Conservation (phyloP, 257 asterid genomes). For the Rehmannia glutinosa region DNA sequence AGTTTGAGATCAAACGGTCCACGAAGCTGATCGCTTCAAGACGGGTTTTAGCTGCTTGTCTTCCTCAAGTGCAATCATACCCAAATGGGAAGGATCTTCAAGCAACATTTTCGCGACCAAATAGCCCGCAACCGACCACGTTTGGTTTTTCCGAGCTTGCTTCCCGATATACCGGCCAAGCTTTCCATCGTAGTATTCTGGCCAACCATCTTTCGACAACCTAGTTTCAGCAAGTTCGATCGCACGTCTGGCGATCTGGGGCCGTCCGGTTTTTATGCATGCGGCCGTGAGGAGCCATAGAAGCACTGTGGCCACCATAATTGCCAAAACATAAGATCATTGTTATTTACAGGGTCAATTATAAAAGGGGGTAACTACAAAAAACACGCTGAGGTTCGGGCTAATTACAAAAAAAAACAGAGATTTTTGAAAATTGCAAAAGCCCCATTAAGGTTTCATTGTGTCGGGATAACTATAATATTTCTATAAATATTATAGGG, state of each 20-base stretch:
- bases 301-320: constrained; percentile 35
- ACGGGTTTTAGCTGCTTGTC: constrained; percentile 42
- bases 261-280: constrained; percentile 49
- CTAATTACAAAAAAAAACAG: too few relatives aligned
- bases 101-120: constrained; percentile 53
- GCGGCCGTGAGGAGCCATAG: constrained; percentile 55
- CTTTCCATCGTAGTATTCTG: constrained; percentile 53
- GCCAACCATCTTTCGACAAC: constrained; percentile 43
- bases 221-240: constrained; percentile 46
- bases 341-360: too few relatives aligned
- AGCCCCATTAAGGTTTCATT: too few relatives aligned
- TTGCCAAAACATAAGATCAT: too few relatives aligned
- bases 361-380: too few relatives aligned
- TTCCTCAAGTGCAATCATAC: constrained; percentile 49
- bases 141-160: constrained; percentile 48
- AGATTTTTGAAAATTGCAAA: too few relatives aligned
- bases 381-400: too few relatives aligned
- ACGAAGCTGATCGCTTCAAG: constrained; percentile 37
- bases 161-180: constrained; percentile 42
- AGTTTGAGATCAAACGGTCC: constrained; percentile 28
- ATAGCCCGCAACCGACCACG: constrained; percentile 53
- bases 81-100: constrained; percentile 55
- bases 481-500: too few relatives aligned
- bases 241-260: constrained; percentile 47
- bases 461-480: too few relatives aligned